Base-by-base conservation (phyloP, 192 early-diverging fungal genomes). In the Coemansia sp. region DNA sequence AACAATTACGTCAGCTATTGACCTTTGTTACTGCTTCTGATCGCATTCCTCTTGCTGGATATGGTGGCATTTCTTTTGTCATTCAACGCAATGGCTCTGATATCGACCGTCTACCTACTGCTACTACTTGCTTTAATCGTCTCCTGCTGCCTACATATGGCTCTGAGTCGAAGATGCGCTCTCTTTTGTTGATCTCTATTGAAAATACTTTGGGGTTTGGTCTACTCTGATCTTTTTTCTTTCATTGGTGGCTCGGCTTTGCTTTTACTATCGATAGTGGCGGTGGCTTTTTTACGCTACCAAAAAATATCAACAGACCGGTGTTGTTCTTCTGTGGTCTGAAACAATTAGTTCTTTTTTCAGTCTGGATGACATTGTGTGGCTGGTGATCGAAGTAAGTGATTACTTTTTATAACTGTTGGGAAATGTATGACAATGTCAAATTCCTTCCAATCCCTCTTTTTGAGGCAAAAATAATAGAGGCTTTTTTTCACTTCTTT, bases 41-140 rank as follows among this genome's bases (percentile, higher is more conserved):
- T 63, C 86, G 92, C n/a, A 78, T 96, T 4, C 95, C 95, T 7
- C 68, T 95, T 34, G 87, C 88, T 49, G 94, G 95, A 1, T 83
- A 92, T 38, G 82, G 85, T 24, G 80, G 84, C 24, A 71, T 98
- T 26, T 87, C 88, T 22, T 98, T 98, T 91, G 92, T 95, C 32
- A 85, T 98, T 14, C 95, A 98, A 70, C 77, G 94, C n/a, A 96
- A 98, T 64, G 95, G 95, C 12, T 93, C 94, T 0, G 94, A 98
- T 65, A 87, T 85, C 22, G 88, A 94, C 38, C 68, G 89, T 61
- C 58, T 97, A 58, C 95, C 95, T 7, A 92, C 95, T 1, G 89
- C 92, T 7, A 70, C 94, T 68, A 97, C 95, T 4, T 97, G 95
- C 67, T 98, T 98, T 78, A 89, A 90, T 8, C 78, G 94, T 21